These are phyloP conservation scores for Populus tremula DNA, from an alignment of 345 rosid genomes.

Conservation along the genomic window DNA sequence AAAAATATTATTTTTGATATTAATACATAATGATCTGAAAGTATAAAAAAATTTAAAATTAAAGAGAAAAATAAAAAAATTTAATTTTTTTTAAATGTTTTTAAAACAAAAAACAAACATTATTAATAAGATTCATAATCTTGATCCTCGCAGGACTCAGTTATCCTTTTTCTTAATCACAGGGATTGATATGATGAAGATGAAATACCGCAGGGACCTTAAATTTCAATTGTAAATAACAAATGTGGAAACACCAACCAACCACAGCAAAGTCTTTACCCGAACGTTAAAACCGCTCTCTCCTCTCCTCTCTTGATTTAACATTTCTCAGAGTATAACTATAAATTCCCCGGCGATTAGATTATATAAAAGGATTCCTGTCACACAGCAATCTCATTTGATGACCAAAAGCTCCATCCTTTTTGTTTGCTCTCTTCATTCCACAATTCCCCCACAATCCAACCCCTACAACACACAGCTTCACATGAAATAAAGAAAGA, in stretches of 20 bases:
- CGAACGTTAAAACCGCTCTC: constrained; percentile 25
- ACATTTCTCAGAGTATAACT: not conserved
- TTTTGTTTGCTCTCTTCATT: not conserved
- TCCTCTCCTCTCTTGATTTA: not conserved
- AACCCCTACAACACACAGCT: not conserved
- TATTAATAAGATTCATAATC: too few relatives aligned
- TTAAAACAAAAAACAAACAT: too few relatives aligned
- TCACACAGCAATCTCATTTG: too few relatives aligned
- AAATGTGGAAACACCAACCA: constrained; percentile 6
- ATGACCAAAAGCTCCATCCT: not conserved
- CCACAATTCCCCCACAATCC: constrained; percentile 3
- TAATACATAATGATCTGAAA: too few relatives aligned
- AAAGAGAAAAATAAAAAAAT: too few relatives aligned
- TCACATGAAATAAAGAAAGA: not conserved
- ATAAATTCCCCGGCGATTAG: constrained; percentile 19
- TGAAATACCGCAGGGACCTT: too few relatives aligned
- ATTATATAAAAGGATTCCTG: not conserved
- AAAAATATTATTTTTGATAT: too few relatives aligned
- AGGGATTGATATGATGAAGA: too few relatives aligned
- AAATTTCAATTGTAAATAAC: not conserved
- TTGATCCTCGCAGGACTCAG: too few relatives aligned
- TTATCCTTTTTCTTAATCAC: too few relatives aligned
- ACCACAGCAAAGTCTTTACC: constrained; percentile 9
- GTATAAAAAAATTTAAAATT: too few relatives aligned
- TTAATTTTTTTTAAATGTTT: too few relatives aligned